phyloP scores from a whole-genome alignment of 768 basidiomycete species.

The Rhizopogon vinicolor region DNA sequence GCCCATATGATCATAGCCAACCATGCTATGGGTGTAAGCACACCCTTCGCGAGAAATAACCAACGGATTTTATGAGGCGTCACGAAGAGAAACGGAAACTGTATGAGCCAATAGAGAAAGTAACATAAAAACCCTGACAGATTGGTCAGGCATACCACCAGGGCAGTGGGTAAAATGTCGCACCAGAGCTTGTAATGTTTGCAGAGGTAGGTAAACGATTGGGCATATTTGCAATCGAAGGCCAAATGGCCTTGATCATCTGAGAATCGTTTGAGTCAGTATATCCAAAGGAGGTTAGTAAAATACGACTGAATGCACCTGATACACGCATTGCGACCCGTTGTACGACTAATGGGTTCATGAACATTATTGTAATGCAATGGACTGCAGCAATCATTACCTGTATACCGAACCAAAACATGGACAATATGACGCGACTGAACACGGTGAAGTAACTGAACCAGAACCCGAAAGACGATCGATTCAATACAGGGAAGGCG shows the following conservation, averaged over 20 bases:
- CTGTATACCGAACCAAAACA: constrained; percentile 85
- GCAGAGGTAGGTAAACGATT: constrained; percentile 57
- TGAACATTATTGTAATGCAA: not conserved
- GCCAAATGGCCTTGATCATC: constrained; percentile 86
- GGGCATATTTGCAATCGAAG: constrained; percentile 56
- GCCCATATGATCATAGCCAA: constrained; percentile 78
- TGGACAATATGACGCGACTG: constrained; percentile 67
- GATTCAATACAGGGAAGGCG: constrained; percentile 69
- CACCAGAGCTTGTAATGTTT: constrained; percentile 61
- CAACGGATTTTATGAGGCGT: constrained; percentile 76
- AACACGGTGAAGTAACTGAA: constrained; percentile 84
- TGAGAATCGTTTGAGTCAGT: not conserved
- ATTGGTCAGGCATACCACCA: not conserved
- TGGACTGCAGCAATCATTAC: constrained; percentile 20
- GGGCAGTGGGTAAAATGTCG: constrained; percentile 7
- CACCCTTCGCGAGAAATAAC: constrained; percentile 67
- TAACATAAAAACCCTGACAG: constrained; percentile 64
- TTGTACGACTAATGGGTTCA: constrained; percentile 38
- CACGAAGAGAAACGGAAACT: constrained; percentile 70
- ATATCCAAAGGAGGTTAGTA: not conserved
- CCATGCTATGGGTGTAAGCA: constrained; percentile 62
- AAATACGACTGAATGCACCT: constrained; percentile 25
- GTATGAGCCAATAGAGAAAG: constrained; percentile 73
- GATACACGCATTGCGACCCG: constrained; percentile 71
- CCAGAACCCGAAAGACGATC: constrained; percentile 89